Evolutionary conservation across 495 filamentous ascomycete species (phyloP), one percentile per base, ranked within the genome.

Genomic region (Margaritispora aquatica): DNA sequence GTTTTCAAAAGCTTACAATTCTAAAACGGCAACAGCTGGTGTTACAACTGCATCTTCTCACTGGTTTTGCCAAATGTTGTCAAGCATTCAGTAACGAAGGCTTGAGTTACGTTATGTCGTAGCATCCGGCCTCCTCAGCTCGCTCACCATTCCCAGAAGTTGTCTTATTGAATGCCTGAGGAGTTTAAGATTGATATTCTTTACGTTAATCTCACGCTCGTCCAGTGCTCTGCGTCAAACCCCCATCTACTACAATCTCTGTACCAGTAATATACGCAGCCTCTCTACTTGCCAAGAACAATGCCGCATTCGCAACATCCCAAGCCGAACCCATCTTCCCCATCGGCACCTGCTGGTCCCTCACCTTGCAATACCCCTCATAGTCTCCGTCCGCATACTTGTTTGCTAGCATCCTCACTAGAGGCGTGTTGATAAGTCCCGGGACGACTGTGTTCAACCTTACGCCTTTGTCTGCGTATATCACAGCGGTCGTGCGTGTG

Each of bases 191-290:
- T n/a, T n/a, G n/a, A n/a, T n/a, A n/a, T n/a, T n/a, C n/a, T n/a
- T n/a, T n/a, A n/a, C n/a, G n/a, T n/a, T n/a, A n/a, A n/a, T n/a
- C n/a, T n/a, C 47, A 65, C 15, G 57, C 24, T 44, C 62, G 55
- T 29, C 65, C 65, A 7, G 65, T 68, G 60, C 62, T 65, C 36
- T 60, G 59, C 1, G 57, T 60, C 11, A 64, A 53, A 29, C 77
- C 81, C 5, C 83, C 81, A 73, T 84, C 80, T 1, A 85, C 75
- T 1, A 83, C 70, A 9, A 84, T 64, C 59, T 82, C 72, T 60
- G 77, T 71, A 0, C 81, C 80, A 1, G 80, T 83, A 22, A 82
- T 74, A 67, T 80, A 84, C 15, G 59, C 56, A 3, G 80, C 74
- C 53, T 80, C 79, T 51, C 77, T 73, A 26, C 72, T 72, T 0